Conservation (phyloP, 371 early-diverging fungal genomes). For the Lichtheimia corymbifera region DNA sequence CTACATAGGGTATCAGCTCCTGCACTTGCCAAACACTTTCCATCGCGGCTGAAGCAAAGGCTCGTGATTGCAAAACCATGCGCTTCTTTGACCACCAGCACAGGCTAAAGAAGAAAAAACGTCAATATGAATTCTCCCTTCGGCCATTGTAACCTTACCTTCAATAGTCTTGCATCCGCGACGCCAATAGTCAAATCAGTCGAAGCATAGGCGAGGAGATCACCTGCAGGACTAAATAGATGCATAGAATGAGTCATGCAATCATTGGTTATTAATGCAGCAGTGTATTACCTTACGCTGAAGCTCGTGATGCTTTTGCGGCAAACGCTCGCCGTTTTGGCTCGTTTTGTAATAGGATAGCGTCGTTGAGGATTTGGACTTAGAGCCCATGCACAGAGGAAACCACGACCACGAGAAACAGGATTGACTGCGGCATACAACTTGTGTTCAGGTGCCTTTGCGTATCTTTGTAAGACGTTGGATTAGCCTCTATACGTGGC, state of each 20-base stretch:
- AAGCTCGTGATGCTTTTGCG: slow-evolving; percentile 40
- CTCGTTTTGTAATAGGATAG: slow-evolving; percentile 24
- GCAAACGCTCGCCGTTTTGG: slow-evolving; percentile 32
- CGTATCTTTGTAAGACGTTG: background rate
- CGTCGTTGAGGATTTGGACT: slow-evolving; percentile 7
- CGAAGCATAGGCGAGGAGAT: slow-evolving; percentile 62
- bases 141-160: slow-evolving; percentile 28
- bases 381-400: slow-evolving; percentile 38
- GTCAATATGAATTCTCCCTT: background rate
- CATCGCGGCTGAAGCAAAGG: slow-evolving; percentile 50
- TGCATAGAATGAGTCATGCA: slow-evolving; percentile 6
- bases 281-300: slow-evolving; percentile 22
- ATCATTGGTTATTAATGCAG: background rate
- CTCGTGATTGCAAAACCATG: slow-evolving; percentile 59
- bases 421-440: slow-evolving; percentile 45
- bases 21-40: slow-evolving; percentile 50
- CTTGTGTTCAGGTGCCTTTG: slow-evolving; percentile 11
- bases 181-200: slow-evolving; percentile 57
- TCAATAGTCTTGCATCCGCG: slow-evolving; percentile 55
- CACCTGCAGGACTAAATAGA: slow-evolving; percentile 50
- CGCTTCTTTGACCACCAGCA: slow-evolving; percentile 44
- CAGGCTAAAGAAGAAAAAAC: slow-evolving; percentile 13
- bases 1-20: slow-evolving; percentile 59
- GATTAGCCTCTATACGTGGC: background rate
- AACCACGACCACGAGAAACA: slow-evolving; percentile 24